phyloP scores from a whole-genome alignment of 2,329 filamentous ascomycete species.

The Fusarium virguliforme region DNA sequence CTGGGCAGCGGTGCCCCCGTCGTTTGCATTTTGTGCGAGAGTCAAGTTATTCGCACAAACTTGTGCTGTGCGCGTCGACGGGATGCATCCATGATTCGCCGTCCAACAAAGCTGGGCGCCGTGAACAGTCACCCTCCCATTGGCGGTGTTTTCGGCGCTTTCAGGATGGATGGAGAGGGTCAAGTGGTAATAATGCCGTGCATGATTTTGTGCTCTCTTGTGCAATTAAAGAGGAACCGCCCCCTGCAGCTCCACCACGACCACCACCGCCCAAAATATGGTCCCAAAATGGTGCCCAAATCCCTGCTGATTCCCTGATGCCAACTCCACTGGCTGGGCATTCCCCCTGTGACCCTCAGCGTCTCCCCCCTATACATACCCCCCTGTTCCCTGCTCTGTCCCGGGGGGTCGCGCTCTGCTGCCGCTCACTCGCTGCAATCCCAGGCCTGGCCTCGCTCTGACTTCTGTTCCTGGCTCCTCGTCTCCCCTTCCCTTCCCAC shows the following conservation, averaged over 20 bases:
- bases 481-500: constrained; percentile 45
- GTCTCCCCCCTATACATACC: constrained; percentile 24
- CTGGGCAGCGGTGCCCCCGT: not conserved
- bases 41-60: constrained; percentile 7
- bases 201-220: constrained; percentile 33
- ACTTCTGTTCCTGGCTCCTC: constrained; percentile 36
- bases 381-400: constrained; percentile 38
- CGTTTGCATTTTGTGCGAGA: constrained; percentile 13
- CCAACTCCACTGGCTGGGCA: constrained; percentile 25
- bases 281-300: constrained; percentile 38
- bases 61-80: constrained; percentile 12
- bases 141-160: constrained; percentile 27
- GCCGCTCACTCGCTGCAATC: constrained; percentile 36
- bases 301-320: constrained; percentile 38
- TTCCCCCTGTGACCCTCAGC: constrained; percentile 21
- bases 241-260: constrained; percentile 27
- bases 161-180: constrained; percentile 13
- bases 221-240: constrained; percentile 25
- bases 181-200: constrained; percentile 23
- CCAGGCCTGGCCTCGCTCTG: constrained; percentile 33
- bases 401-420: constrained; percentile 14
- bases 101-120: constrained; percentile 7
- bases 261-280: constrained; percentile 28
- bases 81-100: not conserved
- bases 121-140: constrained; percentile 9